phyloP scores from a whole-genome alignment of 1,284 basidiomycete species.

The Fomitopsis pinicola region DNA sequence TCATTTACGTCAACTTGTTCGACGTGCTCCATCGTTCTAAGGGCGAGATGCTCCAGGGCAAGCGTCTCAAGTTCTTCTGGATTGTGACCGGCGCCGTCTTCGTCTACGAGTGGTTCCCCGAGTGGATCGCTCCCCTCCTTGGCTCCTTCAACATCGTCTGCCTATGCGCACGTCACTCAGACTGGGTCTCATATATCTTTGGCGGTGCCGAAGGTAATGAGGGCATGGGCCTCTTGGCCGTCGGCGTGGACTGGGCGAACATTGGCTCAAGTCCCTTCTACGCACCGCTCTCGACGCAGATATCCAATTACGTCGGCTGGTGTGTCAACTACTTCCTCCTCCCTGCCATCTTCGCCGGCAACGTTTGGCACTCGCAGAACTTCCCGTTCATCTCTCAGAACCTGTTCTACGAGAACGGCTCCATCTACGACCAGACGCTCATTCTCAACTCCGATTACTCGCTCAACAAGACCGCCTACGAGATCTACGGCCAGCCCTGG shows the following conservation, averaged over 20 bases:
- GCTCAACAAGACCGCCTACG: conserved; percentile 8
- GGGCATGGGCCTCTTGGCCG: conserved; percentile 41
- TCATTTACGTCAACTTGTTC: conserved; percentile 49
- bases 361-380: conserved; percentile 8
- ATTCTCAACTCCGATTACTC: conserved; percentile 6
- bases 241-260: conserved; percentile 47
- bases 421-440: conserved; percentile 31
- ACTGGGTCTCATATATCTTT: conserved; percentile 38
- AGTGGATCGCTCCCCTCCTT: conserved; percentile 9
- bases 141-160: conserved; percentile 11
- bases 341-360: conserved; percentile 5
- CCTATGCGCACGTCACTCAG: conserved; percentile 5
- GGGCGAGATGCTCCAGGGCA: conserved; percentile 40
- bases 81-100: conserved; percentile 40
- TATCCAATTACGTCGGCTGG: conserved; percentile 9
- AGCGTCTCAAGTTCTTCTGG: conserved; percentile 52
- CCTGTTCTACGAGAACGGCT: conserved; percentile 27
- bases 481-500: conserved; percentile 7
- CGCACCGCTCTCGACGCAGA: conserved; percentile 6
- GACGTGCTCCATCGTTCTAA: conserved; percentile 51
- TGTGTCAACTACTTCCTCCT: conserved; percentile 8
- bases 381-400: conserved; percentile 10
- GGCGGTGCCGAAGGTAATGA: conserved; percentile 42
- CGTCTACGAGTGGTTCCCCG: conserved; percentile 10
- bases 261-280: conserved; percentile 6